phyloP scores from a whole-genome alignment of 352 stramenopile species.

The Phytophthora cryptogea region DNA sequence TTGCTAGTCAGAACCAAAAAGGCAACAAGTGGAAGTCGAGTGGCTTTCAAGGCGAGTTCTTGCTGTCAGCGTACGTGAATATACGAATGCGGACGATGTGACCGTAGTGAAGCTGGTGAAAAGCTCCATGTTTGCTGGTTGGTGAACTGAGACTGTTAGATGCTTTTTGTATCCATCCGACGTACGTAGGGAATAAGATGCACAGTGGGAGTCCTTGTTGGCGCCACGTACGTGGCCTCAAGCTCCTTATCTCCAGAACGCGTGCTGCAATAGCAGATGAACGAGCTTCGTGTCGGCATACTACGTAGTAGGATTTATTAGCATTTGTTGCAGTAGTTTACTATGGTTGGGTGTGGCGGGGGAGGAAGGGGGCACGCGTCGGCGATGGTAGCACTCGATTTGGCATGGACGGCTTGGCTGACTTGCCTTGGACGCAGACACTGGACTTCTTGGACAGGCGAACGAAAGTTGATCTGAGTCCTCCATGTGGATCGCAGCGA shows the following conservation, averaged over 20 bases:
- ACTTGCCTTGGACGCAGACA: slow-evolving; percentile 16
- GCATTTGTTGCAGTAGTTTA: slow-evolving; percentile 33
- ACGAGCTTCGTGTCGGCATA: slow-evolving; percentile 3
- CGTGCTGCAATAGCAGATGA: neutral
- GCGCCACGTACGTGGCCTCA: slow-evolving; percentile 21
- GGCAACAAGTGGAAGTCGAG: neutral
- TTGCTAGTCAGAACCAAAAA: slow-evolving; percentile 6
- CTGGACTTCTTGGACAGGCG: slow-evolving; percentile 3
- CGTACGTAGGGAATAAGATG: slow-evolving; percentile 23
- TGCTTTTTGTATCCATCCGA: slow-evolving; percentile 16
- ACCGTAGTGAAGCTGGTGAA: no score
- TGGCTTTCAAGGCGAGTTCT: neutral
- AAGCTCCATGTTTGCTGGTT: no score
- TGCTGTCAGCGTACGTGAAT: neutral
- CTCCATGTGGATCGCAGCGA: neutral
- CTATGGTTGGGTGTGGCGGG: slow-evolving; percentile 5
- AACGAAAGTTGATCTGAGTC: neutral
- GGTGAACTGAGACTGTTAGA: neutral
- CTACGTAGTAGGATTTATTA: slow-evolving; percentile 11
- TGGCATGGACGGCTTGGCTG: slow-evolving; percentile 21
- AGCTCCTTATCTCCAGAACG: neutral
- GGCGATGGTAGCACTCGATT: slow-evolving; percentile 9
- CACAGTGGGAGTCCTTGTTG: slow-evolving; percentile 16
- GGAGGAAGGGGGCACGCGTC: neutral
- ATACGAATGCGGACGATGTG: neutral